Percentiles rank a stretch among this genome's conserved stretches.
Conservation (phyloP, 2,329 filamentous ascomycete genomes). For the Xylariaceae sp. region DNA sequence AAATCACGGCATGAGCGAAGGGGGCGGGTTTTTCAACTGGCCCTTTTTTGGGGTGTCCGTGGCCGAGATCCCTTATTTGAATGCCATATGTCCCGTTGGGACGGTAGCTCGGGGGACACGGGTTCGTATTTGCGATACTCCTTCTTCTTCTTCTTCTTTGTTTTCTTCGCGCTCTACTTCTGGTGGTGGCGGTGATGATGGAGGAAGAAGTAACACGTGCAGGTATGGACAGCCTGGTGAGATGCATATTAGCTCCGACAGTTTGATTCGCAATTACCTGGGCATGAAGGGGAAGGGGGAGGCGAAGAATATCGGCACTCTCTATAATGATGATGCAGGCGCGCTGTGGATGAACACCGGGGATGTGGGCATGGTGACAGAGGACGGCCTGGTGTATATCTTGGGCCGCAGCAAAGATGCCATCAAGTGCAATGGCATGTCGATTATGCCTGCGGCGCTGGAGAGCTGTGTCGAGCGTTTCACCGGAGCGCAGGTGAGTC, state of each 20-base stretch:
- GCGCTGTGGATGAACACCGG: constrained; percentile 12
- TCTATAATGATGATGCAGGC: constrained; percentile 1
- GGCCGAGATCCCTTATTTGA: constrained; percentile 6
- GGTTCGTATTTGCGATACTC: neutral
- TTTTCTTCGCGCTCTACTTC: too few relatives aligned
- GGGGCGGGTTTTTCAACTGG: constrained; percentile 11
- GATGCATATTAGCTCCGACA: constrained; percentile 2
- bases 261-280: constrained; percentile 4
- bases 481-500: constrained; percentile 7
- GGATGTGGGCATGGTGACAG: constrained; percentile 7
- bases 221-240: constrained; percentile 2
- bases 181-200: too few relatives aligned
- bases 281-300: neutral
- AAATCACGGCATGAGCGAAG: constrained; percentile 16
- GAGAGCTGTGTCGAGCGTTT: constrained; percentile 12
- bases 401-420: constrained; percentile 6
- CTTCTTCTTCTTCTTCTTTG: neutral
- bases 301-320: neutral
- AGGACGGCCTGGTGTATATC: constrained; percentile 10
- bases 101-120: constrained; percentile 1
- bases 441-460: constrained; percentile 9
- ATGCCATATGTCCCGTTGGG: constrained; percentile 6
- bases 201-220: neutral
- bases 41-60: constrained; percentile 2
- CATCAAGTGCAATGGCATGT: constrained; percentile 2